A percentile compares a stretch with the other conserved stretches of the same genome.
phyloP scores from a whole-genome alignment of 352 stramenopile species.

The Phytophthora citrophthora region DNA sequence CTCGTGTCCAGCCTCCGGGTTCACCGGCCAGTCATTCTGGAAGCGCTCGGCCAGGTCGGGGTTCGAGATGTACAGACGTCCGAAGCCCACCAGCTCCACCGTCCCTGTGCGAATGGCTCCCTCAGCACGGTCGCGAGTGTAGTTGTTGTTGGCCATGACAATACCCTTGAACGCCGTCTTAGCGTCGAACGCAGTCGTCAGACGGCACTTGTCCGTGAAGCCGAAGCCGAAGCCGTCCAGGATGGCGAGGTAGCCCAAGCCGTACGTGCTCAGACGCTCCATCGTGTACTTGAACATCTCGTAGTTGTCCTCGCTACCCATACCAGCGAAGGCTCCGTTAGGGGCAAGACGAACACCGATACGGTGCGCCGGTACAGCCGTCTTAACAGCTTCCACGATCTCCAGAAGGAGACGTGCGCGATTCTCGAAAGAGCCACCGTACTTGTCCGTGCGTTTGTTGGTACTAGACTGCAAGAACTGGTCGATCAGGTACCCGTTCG shows the following conservation, averaged over 20 bases:
- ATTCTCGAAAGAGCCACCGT: conserved; percentile 88
- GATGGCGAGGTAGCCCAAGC: conserved; percentile 48
- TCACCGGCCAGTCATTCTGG: conserved; percentile 36
- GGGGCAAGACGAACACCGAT: conserved; percentile 48
- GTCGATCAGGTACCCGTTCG: conserved; percentile 93
- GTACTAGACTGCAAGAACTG: conserved; percentile 84
- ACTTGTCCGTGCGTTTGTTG: conserved; percentile 53
- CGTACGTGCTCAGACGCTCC: conserved; percentile 39
- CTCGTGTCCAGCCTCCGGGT: conserved; percentile 16
- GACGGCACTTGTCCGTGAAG: conserved; percentile 36
- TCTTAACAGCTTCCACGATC: conserved; percentile 63
- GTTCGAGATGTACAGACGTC: conserved; percentile 52
- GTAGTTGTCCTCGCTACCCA: conserved; percentile 53
- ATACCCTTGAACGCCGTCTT: conserved; percentile 39
- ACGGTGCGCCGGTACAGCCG: conserved; percentile 28
- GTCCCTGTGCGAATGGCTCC: conserved; percentile 36
- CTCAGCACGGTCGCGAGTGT: conserved; percentile 40
- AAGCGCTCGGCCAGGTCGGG: conserved; percentile 51
- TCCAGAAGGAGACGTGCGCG: conserved; percentile 74
- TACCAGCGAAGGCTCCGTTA: conserved; percentile 38
- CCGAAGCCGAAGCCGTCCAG: conserved; percentile 45
- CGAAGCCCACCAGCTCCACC: conserved; percentile 40
- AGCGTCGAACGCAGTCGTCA: conserved; percentile 33
- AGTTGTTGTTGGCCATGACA: conserved; percentile 45
- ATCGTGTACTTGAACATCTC: conserved; percentile 42